Base-by-base conservation (phyloP, 192 early-diverging fungal species). In the Coemansia sp. region DNA sequence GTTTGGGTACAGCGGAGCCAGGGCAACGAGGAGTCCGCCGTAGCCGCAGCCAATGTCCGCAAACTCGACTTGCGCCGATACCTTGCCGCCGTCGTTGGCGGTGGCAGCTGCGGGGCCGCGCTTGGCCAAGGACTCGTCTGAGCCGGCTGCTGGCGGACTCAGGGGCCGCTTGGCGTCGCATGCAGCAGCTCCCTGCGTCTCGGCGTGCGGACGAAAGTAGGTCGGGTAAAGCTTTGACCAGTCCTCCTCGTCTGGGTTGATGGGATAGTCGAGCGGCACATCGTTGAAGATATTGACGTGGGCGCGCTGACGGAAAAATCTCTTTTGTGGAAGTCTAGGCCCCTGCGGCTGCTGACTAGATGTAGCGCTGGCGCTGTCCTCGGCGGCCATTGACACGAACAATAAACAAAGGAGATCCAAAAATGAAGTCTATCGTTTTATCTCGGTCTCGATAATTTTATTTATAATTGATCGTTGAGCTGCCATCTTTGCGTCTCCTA, bases 11-110 rank as follows among this genome's bases (percentile, higher is more conserved):
- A 98, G 77, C 3, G 97, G 94, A 1, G 95, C 88, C 61, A 99
- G 82, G 6, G 91, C 92, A 19, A 92, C 88, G 29, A 97, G 73
- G 2, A 98, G 86, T 3, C 97, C 97, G 47, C 97, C 97, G 76
- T 96, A 99, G 57, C 97, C 97, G 77, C 97, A 99, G 17, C 97
- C 96, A 82, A 99, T 92, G 70, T 99, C 98, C 14, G 94, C 96
- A 85, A 98, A 96, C 71, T 97, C 96, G 12, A 99, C 92, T 46
- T 71, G 39, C 22, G 79, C 65, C 54, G 45, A 7, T 24, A 45
- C 17, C 15, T 64, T 27, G 22, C 59, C 39, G 6, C 5, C 17
- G 25, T 20, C 29, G 22, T 14, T 38, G 11, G 32, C 7, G 3
- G 38, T 19, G 12, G 15, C 32, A 12, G 72, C 64, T 3, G 39